These are phyloP conservation scores for Nakataea oryzae DNA, from an alignment of 2,329 filamentous ascomycete species.

Conservation along the genomic window DNA sequence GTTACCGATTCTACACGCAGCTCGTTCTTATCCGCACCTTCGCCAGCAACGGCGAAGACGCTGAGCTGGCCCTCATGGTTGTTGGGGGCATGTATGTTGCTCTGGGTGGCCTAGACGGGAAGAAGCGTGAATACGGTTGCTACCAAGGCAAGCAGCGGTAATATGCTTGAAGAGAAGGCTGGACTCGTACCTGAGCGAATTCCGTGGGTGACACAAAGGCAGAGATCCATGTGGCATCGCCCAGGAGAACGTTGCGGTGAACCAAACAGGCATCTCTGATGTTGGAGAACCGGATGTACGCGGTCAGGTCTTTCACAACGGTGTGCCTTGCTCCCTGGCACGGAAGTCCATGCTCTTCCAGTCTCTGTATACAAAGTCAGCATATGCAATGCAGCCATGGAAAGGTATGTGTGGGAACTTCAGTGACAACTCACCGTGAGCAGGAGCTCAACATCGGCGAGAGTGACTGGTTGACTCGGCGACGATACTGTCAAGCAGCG, in stretches of 20 bases:
- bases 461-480: conserved; percentile 15
- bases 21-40: not conserved
- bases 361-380: conserved; percentile 20
- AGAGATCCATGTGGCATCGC: conserved; percentile 34
- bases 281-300: conserved; percentile 48
- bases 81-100: conserved; percentile 14
- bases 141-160: not conserved
- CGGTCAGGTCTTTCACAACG: conserved; percentile 24
- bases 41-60: conserved; percentile 30
- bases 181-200: conserved; percentile 25
- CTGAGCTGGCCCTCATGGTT: conserved; percentile 46
- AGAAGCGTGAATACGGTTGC: not conserved
- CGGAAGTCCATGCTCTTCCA: conserved; percentile 22
- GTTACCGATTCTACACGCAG: conserved; percentile 25
- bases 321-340: conserved; percentile 27
- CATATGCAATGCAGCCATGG: not conserved
- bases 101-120: not conserved
- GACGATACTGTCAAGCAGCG: conserved; percentile 32
- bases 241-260: conserved; percentile 31
- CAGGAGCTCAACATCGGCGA: conserved; percentile 29
- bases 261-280: conserved; percentile 47
- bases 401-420: not conserved
- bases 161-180: not conserved
- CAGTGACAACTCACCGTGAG: conserved; percentile 27
- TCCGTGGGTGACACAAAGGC: conserved; percentile 32